Evolutionary conservation across 1,284 basidiomycete species (phyloP).

Genomic region (Ceratobasidium sp.): DNA sequence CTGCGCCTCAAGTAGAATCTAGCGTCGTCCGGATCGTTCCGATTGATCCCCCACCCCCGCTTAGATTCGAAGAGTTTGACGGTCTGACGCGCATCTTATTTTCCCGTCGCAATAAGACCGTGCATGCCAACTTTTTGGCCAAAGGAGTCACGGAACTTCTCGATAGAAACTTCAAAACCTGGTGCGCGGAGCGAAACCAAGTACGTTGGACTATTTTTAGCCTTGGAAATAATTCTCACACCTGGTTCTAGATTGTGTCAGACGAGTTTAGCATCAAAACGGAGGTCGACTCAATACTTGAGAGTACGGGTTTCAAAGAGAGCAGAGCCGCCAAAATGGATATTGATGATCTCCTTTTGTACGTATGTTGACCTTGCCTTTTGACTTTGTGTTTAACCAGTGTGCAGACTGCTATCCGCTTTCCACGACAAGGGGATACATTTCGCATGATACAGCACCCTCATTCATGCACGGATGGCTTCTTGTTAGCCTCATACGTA

Average conservation of each 20-base stretch:
- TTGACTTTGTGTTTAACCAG: conserved; percentile 6
- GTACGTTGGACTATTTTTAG: conserved; percentile 52
- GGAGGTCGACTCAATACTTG: conserved; percentile 78
- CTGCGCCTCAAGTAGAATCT: conserved; percentile 93
- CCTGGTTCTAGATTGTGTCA: conserved; percentile 65
- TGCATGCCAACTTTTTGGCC: conserved; percentile 87
- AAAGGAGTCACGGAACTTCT: conserved; percentile 95
- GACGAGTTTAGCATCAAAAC: conserved; percentile 73
- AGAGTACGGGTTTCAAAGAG: conserved; percentile 69
- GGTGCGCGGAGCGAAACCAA: conserved; percentile 82
- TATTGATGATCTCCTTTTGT: conserved; percentile 83
- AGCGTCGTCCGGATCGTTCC: conserved; percentile 92
- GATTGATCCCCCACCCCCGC: conserved; percentile 91
- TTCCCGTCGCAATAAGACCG: conserved; percentile 87
- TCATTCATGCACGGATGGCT: neutral
- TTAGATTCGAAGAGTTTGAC: conserved; percentile 98
- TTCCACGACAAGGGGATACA: conserved; percentile 86
- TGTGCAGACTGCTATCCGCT: conserved; percentile 66
- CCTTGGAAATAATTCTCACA: neutral
- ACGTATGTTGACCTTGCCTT: conserved; percentile 44
- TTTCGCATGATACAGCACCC: conserved; percentile 59
- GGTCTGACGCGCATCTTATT: conserved; percentile 93
- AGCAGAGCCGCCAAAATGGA: conserved; percentile 83
- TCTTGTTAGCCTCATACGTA: neutral
- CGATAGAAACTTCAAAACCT: conserved; percentile 94